phyloP scores from a whole-genome alignment of 345 rosid species.

The Isatis tinctoria region DNA sequence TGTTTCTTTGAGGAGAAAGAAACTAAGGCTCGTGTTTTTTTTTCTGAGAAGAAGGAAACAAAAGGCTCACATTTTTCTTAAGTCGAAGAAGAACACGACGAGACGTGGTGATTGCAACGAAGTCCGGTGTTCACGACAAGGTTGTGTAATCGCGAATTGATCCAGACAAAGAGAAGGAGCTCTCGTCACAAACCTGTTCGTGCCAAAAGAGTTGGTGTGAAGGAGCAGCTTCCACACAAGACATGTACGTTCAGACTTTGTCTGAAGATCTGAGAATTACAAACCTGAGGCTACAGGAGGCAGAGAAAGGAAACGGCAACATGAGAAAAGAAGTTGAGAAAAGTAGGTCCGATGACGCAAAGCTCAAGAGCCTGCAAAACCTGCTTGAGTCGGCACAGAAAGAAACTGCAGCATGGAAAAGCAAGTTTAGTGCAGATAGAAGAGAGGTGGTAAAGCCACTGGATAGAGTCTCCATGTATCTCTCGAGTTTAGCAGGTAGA shows the following conservation, averaged over 20 bases:
- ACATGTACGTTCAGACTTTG: slow-evolving; percentile 33
- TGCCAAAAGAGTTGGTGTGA: too few relatives aligned
- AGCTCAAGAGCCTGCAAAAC: slow-evolving; percentile 35
- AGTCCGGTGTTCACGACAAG: too few relatives aligned
- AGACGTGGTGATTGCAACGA: too few relatives aligned
- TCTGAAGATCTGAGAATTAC: slow-evolving; percentile 53
- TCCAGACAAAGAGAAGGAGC: too few relatives aligned
- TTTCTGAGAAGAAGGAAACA: too few relatives aligned
- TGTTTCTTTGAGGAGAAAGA: too few relatives aligned
- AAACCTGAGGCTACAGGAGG: slow-evolving; percentile 50
- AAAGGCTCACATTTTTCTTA: too few relatives aligned
- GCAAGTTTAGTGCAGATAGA: slow-evolving; percentile 55
- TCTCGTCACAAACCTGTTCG: too few relatives aligned
- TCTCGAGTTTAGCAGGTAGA: slow-evolving; percentile 65
- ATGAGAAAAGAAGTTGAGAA: slow-evolving; percentile 52
- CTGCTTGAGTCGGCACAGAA: slow-evolving; percentile 53
- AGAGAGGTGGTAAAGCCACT: slow-evolving; percentile 52
- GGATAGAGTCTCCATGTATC: slow-evolving; percentile 48
- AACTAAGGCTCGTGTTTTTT: too few relatives aligned
- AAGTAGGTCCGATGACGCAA: slow-evolving; percentile 23
- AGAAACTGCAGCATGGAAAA: slow-evolving; percentile 53
- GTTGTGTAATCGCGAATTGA: too few relatives aligned
- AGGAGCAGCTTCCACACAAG: slow-evolving; percentile 28
- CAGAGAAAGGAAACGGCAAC: slow-evolving; percentile 47
- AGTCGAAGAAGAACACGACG: too few relatives aligned